Conservation (phyloP, 768 basidiomycete genomes). For the Solioccasus polychromus region DNA sequence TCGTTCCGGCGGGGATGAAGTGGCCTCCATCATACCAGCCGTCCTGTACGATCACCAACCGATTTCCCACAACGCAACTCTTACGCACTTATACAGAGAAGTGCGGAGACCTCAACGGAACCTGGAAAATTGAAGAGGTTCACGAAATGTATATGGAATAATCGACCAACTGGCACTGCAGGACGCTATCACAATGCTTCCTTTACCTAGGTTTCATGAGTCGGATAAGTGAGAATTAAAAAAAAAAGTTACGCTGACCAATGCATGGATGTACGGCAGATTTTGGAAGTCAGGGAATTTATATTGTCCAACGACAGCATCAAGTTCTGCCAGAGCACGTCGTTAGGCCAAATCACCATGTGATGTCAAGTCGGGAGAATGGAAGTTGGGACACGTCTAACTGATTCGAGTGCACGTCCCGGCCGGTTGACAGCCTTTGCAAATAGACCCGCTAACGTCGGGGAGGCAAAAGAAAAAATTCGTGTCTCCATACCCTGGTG, state of each 20-base stretch:
- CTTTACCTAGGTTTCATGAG: too few relatives aligned
- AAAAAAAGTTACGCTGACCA: neutral
- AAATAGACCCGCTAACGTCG: too few relatives aligned
- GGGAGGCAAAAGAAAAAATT: too few relatives aligned
- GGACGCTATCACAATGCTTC: slow-evolving; percentile 11
- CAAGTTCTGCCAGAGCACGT: slow-evolving; percentile 24
- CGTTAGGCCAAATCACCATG: slow-evolving; percentile 26
- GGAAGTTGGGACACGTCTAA: too few relatives aligned
- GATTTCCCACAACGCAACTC: neutral
- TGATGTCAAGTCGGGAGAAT: too few relatives aligned
- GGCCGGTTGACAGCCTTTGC: too few relatives aligned
- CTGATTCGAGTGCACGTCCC: too few relatives aligned
- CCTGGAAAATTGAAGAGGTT: neutral
- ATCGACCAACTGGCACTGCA: neutral
- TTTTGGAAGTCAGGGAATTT: slow-evolving; percentile 14
- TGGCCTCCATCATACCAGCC: slow-evolving; percentile 22
- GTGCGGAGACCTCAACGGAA: slow-evolving; percentile 4
- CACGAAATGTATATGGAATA: neutral
- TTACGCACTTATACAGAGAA: slow-evolving; percentile 1
- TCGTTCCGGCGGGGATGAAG: slow-evolving; percentile 22
- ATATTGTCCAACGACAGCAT: slow-evolving; percentile 20
- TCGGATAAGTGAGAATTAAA: too few relatives aligned
- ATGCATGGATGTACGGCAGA: slow-evolving; percentile 7
- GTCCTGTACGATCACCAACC: slow-evolving; percentile 10
- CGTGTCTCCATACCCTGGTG: too few relatives aligned